Evolutionary conservation across 805 yeast genomes (phyloP).

Genomic region (Kazachstania africana): DNA sequence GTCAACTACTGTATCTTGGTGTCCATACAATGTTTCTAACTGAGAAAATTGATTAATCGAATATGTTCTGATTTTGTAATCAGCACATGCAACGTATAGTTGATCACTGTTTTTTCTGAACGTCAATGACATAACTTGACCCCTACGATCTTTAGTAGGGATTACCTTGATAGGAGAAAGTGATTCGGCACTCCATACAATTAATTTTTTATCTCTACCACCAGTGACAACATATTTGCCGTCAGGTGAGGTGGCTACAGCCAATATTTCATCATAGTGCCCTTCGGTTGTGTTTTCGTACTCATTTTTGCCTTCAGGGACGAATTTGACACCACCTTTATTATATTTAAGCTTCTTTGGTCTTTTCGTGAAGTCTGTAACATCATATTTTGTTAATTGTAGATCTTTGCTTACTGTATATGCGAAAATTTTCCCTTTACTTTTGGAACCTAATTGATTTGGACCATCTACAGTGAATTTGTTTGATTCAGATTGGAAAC

Average conservation of each 20-base stretch:
- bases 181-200: constrained; percentile 78
- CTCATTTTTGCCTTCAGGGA: constrained; percentile 25
- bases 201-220: constrained; percentile 68
- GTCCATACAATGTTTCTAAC: constrained; percentile 87
- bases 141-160: constrained; percentile 60
- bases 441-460: constrained; percentile 39
- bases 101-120: constrained; percentile 78
- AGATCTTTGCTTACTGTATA: constrained; percentile 77
- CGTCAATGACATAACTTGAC: constrained; percentile 57
- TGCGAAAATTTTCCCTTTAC: constrained; percentile 43
- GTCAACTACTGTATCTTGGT: constrained; percentile 80
- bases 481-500: constrained; percentile 28
- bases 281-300: constrained; percentile 49
- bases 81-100: constrained; percentile 86
- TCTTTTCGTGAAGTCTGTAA: constrained; percentile 39
- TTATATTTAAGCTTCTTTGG: constrained; percentile 56
- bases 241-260: constrained; percentile 77
- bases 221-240: constrained; percentile 88
- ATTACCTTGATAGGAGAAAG: constrained; percentile 66
- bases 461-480: constrained; percentile 22
- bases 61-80: constrained; percentile 78
- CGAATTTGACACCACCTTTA: constrained; percentile 46
- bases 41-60: constrained; percentile 79
- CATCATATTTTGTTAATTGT: constrained; percentile 71
- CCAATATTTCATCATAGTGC: constrained; percentile 63